These are phyloP conservation scores for Sporothrix luriei DNA, from an alignment of 2,329 filamentous ascomycete genomes.

Conservation along the genomic window DNA sequence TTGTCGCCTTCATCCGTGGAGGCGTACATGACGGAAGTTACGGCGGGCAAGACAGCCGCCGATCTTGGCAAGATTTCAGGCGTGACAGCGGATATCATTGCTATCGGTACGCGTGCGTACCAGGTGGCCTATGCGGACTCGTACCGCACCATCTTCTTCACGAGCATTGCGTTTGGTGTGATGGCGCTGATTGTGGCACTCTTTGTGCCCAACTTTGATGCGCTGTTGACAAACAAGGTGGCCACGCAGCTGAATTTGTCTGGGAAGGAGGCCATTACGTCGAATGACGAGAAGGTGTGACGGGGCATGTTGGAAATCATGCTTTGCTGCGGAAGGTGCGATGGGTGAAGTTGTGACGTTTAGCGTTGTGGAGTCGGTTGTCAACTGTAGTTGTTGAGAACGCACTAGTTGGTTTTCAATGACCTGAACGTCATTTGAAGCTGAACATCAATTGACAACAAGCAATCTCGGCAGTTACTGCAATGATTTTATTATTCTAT, in stretches of 20 bases:
- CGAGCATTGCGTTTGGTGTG: slow-evolving; percentile 39
- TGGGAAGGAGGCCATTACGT: not conserved
- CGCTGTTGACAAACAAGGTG: slow-evolving; percentile 33
- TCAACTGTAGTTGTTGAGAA: not conserved
- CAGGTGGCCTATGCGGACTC: slow-evolving; percentile 40
- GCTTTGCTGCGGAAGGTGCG: not conserved
- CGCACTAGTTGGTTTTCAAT: not conserved
- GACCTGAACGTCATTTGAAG: not conserved
- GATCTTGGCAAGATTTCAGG: slow-evolving; percentile 38
- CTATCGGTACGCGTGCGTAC: slow-evolving; percentile 39
- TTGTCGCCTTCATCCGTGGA: slow-evolving; percentile 39
- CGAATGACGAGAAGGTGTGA: slow-evolving; percentile 21
- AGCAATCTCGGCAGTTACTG: too few species aligned
- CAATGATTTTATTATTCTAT: not conserved
- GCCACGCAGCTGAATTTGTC: slow-evolving; percentile 30
- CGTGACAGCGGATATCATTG: slow-evolving; percentile 39
- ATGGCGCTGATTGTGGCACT: slow-evolving; percentile 36
- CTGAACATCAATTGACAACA: not conserved
- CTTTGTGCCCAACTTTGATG: slow-evolving; percentile 34
- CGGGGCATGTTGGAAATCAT: not conserved
- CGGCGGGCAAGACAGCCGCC: slow-evolving; percentile 29
- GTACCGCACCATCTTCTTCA: slow-evolving; percentile 41
- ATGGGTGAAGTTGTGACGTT: not conserved
- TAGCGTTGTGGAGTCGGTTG: not conserved
- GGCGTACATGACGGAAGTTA: slow-evolving; percentile 39